A percentile compares a stretch with the other conserved stretches of the same genome.
Evolutionary conservation across 1,284 basidiomycete species (phyloP).

Genomic region (Puccinia brachypodii): DNA sequence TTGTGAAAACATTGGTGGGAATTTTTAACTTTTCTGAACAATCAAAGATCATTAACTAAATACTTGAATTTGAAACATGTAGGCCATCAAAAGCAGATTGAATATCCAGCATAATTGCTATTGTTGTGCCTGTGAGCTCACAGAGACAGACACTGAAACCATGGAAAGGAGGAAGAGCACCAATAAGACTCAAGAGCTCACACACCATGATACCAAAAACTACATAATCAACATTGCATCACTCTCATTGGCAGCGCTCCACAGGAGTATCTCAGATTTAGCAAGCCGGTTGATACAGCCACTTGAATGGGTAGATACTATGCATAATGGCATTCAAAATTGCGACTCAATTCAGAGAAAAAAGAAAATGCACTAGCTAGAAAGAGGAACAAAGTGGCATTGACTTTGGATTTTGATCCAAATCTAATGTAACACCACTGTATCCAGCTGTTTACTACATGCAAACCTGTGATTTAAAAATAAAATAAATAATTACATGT

Average conservation of each 20-base stretch:
- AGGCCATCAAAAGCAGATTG: not conserved
- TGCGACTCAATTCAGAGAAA: not conserved
- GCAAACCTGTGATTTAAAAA: too few species aligned
- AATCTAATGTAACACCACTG: too few species aligned
- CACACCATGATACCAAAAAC: not conserved
- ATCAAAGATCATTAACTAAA: not conserved
- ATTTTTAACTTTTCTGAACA: not conserved
- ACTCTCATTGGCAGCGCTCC: not conserved
- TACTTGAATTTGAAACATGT: too few species aligned
- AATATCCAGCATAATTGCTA: conserved; percentile 7
- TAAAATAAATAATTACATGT: too few species aligned
- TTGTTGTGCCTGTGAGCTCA: not conserved
- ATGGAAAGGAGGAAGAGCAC: not conserved
- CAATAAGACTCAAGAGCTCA: not conserved
- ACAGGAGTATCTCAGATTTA: not conserved
- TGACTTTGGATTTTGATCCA: not conserved
- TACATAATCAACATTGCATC: not conserved
- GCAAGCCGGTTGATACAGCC: not conserved
- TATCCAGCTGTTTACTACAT: too few species aligned
- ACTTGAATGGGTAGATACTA: not conserved
- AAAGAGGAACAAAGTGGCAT: not conserved
- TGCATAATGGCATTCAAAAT: not conserved
- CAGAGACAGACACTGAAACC: not conserved
- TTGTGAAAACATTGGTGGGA: not conserved
- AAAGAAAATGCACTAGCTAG: not conserved